Base-by-base conservation (phyloP, 495 filamentous ascomycete species). In the Aspergillus cristatus region DNA sequence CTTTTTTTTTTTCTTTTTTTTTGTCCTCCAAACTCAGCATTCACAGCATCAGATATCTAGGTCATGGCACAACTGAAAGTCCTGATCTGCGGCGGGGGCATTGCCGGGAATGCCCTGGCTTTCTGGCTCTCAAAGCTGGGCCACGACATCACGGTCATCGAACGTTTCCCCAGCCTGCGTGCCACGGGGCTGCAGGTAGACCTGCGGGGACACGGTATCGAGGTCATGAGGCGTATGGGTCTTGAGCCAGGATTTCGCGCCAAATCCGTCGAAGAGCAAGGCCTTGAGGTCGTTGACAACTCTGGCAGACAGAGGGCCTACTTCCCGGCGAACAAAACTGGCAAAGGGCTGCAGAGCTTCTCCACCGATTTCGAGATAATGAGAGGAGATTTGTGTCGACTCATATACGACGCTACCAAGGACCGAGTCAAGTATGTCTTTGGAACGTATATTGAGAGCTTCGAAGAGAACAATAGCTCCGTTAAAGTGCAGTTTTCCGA, bases 331-430 rank as follows among this genome's bases (percentile, higher is more conserved):
- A 58, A 57, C 36, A 36, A 50, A 13, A 42, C 46, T 1, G 55
- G 55, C 1, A 41, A 57, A 24, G 53, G 57, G 8, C 7, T 37
- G 30, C 49, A 55, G 28, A 46, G 41, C 18, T 55, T 68, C 13
- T 62, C 62, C n/a, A 56, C 48, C 12, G 68, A 73, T 12, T 65
- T 31, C 32, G 69, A 71, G 47, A 67, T 73, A 33, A 65, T 73
- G 61, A 45, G 67, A 13, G 65, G 55, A 4, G 67, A 71, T 48
- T 35, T 73, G 10, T 47, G 46, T 22, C 42, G 41, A 8, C 7
- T 69, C 3, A 32, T 70, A 1, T 51, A 63, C 32, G 58, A 63
- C 22, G 52, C 47, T 10, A 60, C 46, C 11, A 41, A 53, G 20
- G 45, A 42, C 17, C 29, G 42, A 18, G 40, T 51, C 6, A 45